A percentile compares a stretch with the other conserved stretches of the same genome.
Conservation (phyloP, 1,139 yeast species). For the Geotrichum bryndzae region DNA sequence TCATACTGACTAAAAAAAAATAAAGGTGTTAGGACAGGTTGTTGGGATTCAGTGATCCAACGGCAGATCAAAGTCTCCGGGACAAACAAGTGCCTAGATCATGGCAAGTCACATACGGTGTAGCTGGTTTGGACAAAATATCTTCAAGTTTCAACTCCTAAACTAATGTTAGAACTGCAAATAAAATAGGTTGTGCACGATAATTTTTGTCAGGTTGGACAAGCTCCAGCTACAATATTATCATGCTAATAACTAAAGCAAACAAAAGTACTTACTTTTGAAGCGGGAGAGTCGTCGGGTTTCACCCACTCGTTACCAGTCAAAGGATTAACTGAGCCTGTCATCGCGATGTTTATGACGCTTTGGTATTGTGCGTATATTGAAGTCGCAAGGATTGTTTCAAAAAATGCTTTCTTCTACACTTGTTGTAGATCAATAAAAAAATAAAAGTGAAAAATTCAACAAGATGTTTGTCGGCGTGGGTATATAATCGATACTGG, state of each 20-base stretch:
- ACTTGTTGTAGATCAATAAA: too few species aligned
- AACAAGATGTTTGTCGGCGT: too few species aligned
- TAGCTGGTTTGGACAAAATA: slow-evolving; percentile 10
- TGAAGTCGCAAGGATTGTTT: too few species aligned
- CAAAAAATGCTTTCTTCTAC: too few species aligned
- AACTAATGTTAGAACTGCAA: not conserved
- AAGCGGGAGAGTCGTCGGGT: not conserved
- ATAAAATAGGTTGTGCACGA: not conserved
- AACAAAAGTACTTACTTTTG: not conserved
- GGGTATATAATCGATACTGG: too few species aligned
- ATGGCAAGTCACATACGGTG: slow-evolving; percentile 1
- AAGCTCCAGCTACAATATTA: too few species aligned
- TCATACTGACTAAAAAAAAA: slow-evolving; percentile 10
- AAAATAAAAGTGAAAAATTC: too few species aligned
- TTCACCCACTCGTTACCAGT: slow-evolving; percentile 10
- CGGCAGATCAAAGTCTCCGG: too few species aligned
- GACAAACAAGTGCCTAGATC: not conserved
- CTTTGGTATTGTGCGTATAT: too few species aligned
- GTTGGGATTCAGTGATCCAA: not conserved
- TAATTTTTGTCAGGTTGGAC: too few species aligned
- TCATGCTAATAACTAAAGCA: too few species aligned
- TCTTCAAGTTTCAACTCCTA: slow-evolving; percentile 16
- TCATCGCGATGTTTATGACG: not conserved
- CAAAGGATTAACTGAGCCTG: slow-evolving; percentile 8
- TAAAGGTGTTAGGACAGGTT: too few species aligned